Base-by-base conservation (phyloP, 148 eudicot genomes). In the Persicaria maculosa region DNA sequence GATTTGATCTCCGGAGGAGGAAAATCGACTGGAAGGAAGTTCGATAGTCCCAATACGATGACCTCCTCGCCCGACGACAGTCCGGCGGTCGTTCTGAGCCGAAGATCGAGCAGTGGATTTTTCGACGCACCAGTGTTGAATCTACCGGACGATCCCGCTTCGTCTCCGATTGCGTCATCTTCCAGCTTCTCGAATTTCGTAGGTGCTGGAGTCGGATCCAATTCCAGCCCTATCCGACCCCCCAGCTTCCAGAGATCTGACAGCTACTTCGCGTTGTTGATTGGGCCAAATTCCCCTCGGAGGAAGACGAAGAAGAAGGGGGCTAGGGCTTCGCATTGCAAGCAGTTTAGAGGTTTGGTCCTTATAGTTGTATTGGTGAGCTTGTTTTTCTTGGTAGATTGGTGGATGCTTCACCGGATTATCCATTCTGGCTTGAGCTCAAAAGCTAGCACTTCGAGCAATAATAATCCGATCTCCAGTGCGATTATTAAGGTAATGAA, bases 321-420 rank as follows among this genome's bases (percentile, higher is more conserved):
- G 74, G 80, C 65, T 78, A 88, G 53, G 77, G 43, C 54, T 71
- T 83, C 77, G 78, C 79, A 71, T 31, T 74, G 57, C 84, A 83
- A 78, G 59, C 78, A 79, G 58, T 68, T 75, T 75, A 82, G 70
- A 59, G 81, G 85, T 17, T 74, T 82, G 76, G 62, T 83, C 67
- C 83, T 68, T 55, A 43, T 90, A 19, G 62, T 80, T 72, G 88
- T 83, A 20, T 83, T 93, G 71, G 53, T 93, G 78, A 80, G 78
- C 43, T 78, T 85, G 45, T 91, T 93, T 77, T 77, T 93, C 68
- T 40, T 82, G 50, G 47, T 85, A 40, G 86, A 93, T 79, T 87
- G 89, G 88, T 93, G 92, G 92, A 91, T 93, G 91, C 85, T 91
- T 80, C 83, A 73, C 20, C 85, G 89, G 83, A 88, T 93, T 76